Percentiles rank a stretch among this genome's conserved stretches.
Conservation (phyloP, 495 filamentous ascomycete genomes). For the Lindgomyces ingoldianus region DNA sequence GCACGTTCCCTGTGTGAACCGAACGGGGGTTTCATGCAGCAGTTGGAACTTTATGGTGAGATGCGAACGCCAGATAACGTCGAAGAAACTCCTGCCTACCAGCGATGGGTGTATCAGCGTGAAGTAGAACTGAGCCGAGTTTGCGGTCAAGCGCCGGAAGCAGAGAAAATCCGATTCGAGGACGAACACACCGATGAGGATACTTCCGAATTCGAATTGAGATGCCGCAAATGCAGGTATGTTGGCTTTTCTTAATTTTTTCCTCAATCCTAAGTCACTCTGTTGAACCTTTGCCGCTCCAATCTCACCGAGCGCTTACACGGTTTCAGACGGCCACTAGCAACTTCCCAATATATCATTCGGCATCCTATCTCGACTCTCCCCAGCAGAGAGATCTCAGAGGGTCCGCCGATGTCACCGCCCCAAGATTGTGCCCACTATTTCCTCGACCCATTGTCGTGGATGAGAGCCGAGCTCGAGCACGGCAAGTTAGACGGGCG, state of each 20-base stretch:
- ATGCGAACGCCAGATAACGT: conserved; percentile 73
- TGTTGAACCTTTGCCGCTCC: background rate
- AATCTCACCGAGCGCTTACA: conserved; percentile 17
- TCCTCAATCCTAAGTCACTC: background rate
- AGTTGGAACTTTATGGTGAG: conserved; percentile 80
- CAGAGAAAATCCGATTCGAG: conserved; percentile 73
- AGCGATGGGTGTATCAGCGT: conserved; percentile 81
- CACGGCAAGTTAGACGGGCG: conserved; percentile 77
- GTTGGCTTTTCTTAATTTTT: conserved; percentile 24
- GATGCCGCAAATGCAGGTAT: conserved; percentile 58
- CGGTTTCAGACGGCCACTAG: conserved; percentile 58
- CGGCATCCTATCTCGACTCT: conserved; percentile 49
- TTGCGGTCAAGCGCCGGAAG: conserved; percentile 65
- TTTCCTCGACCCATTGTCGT: conserved; percentile 86
- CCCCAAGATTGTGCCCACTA: conserved; percentile 67
- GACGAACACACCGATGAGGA: conserved; percentile 60
- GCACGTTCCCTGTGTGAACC: conserved; percentile 75
- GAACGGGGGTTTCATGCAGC: conserved; percentile 84
- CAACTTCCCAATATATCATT: conserved; percentile 63
- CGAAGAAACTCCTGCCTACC: conserved; percentile 71
- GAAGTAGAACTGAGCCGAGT: conserved; percentile 74
- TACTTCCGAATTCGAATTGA: conserved; percentile 48
- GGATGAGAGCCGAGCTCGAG: conserved; percentile 85
- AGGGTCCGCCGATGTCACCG: background rate
- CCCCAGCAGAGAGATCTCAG: conserved; percentile 22